Evolutionary conservation across 1,284 basidiomycete genomes (phyloP), one percentile per base, ranked within the genome.

Genomic region (Inonotus obliquus): DNA sequence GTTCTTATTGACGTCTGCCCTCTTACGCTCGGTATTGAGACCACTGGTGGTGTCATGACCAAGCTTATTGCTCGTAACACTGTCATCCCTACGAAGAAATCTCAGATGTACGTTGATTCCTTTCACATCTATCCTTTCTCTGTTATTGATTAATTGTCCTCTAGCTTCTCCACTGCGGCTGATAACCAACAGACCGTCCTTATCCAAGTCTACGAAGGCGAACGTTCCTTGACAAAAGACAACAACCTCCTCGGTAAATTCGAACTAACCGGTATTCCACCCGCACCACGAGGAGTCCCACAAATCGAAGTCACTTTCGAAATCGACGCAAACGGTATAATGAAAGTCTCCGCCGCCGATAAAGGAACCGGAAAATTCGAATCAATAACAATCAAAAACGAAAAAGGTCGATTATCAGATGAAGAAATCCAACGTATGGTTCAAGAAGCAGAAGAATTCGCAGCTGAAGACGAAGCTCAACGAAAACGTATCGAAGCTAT

Each of bases 191-290:
- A 90, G 48, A 92, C 89, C 39, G 93, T 96, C 67, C 76, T 92
- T 62, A 96, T 96, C 75, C 89, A 91, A 72, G 94, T 98, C 63
- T 97, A 82, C 73, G 94, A 97, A 82, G 94, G 95, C 75, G 94
- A 97, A 79, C 92, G 94, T 74, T 87, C 93, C 52, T 79, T 96
- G 74, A 97, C 95, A 71, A 96, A 96, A 85, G 94, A 98, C 81
- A 98, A 98, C 87, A 96, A 97, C 82, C 84, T 91, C 60, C 89
- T 99, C 66, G 96, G 96, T 78, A 95, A 96, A 76, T 98, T 98
- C 72, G 96, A 98, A 77, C 86, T 98, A 53, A 89, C 86, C 63
- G 76, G 91, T 65, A 97, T 98, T 66, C 96, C 96, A 21, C 94
- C 95, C 44, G 92, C 96, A 1, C 95, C 96, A 65, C 93, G 94